Conservation (phyloP, 306 rosid genomes). For the Inga laurina region DNA sequence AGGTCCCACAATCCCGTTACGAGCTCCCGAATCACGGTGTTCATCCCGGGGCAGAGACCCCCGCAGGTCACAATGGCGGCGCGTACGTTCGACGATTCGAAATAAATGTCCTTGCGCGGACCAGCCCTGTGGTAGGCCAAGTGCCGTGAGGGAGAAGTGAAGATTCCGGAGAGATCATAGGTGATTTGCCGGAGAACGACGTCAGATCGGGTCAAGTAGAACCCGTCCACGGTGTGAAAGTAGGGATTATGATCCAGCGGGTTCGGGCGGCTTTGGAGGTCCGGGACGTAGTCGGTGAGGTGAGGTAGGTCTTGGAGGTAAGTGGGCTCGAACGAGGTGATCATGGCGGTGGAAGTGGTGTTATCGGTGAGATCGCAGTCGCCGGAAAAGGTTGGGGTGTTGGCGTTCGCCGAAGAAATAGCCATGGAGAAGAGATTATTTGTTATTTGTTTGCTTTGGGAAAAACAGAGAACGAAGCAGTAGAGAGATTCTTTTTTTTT, state of each 20-base stretch:
- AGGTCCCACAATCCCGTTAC: slow-evolving; percentile 70
- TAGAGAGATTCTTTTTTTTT: background rate
- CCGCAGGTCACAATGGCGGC: slow-evolving; percentile 79
- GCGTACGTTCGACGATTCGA: slow-evolving; percentile 30
- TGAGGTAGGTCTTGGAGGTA: slow-evolving; percentile 25
- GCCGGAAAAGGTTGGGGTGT: background rate
- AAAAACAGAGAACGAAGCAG: background rate
- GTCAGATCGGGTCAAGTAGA: slow-evolving; percentile 48
- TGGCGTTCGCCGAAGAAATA: slow-evolving; percentile 4
- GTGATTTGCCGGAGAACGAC: slow-evolving; percentile 47
- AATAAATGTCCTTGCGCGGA: slow-evolving; percentile 42
- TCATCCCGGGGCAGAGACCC: slow-evolving; percentile 76
- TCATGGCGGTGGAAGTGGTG: background rate
- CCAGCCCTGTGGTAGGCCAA: slow-evolving; percentile 41
- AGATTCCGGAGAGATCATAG: slow-evolving; percentile 40
- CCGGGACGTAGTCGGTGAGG: background rate
- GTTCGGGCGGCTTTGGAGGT: slow-evolving; percentile 21
- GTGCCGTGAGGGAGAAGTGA: background rate
- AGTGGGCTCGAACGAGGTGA: slow-evolving; percentile 25
- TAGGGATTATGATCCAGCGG: slow-evolving; percentile 12
- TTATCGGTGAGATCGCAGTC: background rate
- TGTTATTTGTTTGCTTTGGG: background rate
- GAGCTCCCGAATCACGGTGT: slow-evolving; percentile 85
- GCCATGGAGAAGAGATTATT: slow-evolving; percentile 11
- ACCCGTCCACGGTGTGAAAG: slow-evolving; percentile 16